These are phyloP conservation scores for Cyphellophora attinorum DNA, from an alignment of 2,329 filamentous ascomycete species.

Conservation along the genomic window DNA sequence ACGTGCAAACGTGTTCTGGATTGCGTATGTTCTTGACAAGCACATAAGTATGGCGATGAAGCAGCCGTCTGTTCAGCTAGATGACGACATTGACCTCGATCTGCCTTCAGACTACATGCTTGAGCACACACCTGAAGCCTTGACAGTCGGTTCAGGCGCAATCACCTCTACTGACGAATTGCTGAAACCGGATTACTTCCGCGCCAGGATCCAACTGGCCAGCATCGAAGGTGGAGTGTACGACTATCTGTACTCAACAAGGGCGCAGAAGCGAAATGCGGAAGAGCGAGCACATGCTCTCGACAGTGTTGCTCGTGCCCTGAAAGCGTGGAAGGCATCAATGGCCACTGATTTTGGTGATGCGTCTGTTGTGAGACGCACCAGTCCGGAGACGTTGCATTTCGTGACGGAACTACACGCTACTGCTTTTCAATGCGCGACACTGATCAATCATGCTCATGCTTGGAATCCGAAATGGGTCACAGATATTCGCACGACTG, in stretches of 20 bases:
- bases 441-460: slow-evolving; percentile 6
- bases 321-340: slow-evolving; percentile 10
- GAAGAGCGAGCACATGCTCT: slow-evolving; percentile 7
- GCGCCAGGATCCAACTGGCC: slow-evolving; percentile 11
- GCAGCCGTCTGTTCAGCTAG: slow-evolving; percentile 27
- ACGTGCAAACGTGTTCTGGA: slow-evolving; percentile 22
- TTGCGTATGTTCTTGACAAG: slow-evolving; percentile 28
- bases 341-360: slow-evolving; percentile 7
- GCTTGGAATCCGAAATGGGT: slow-evolving; percentile 9
- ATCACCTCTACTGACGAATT: slow-evolving; percentile 8
- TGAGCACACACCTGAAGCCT: slow-evolving; percentile 1
- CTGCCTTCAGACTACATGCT: slow-evolving; percentile 5
- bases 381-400: slow-evolving; percentile 2
- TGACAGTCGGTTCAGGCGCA: background rate
- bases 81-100: slow-evolving; percentile 24
- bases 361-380: slow-evolving; percentile 1
- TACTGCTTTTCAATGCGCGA: slow-evolving; percentile 9
- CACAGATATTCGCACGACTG: slow-evolving; percentile 4
- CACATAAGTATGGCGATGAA: slow-evolving; percentile 34
- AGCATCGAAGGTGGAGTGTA: slow-evolving; percentile 13
- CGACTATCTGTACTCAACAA: slow-evolving; percentile 11
- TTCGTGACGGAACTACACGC: slow-evolving; percentile 6
- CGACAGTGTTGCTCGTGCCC: slow-evolving; percentile 6
- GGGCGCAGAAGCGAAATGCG: slow-evolving; percentile 7
- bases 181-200: slow-evolving; percentile 10